A percentile compares a stretch with the other conserved stretches of the same genome.
These are phyloP conservation scores for Alternaria triticimaculans DNA, from an alignment of 2,329 filamentous ascomycete species.

Conservation along the genomic window DNA sequence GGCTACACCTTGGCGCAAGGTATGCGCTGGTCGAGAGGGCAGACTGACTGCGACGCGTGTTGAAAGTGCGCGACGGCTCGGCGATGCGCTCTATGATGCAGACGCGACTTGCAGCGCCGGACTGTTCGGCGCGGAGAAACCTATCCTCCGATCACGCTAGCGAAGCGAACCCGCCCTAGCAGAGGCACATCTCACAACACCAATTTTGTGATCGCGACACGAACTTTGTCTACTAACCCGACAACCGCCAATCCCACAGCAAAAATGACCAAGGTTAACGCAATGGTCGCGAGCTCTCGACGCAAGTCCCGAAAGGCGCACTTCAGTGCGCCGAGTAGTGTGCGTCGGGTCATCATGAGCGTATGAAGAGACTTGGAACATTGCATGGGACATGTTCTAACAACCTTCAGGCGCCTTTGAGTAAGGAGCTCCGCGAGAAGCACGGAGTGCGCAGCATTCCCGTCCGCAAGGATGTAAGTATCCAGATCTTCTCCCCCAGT, in stretches of 20 bases:
- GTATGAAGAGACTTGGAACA: constrained; percentile 71
- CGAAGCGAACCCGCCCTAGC: constrained; percentile 18
- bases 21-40: not conserved
- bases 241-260: constrained; percentile 44
- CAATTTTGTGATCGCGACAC: constrained; percentile 27
- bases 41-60: constrained; percentile 12
- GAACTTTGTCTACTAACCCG: constrained; percentile 36
- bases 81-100: not conserved
- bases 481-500: not conserved
- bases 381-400: constrained; percentile 39
- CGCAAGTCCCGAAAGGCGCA: constrained; percentile 99
- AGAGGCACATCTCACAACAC: constrained; percentile 15
- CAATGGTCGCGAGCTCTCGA: constrained; percentile 74
- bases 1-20: not conserved
- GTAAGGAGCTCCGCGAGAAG: constrained; percentile 94
- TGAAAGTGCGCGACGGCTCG: not conserved
- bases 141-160: constrained; percentile 14
- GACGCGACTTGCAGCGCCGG: constrained; percentile 1
- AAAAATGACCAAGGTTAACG: constrained; percentile 77
- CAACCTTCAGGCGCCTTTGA: constrained; percentile 48
- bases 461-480: constrained; percentile 80
- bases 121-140: constrained; percentile 10
- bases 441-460: constrained; percentile 93
- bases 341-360: constrained; percentile 91
- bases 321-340: constrained; percentile 93